These are phyloP conservation scores for Suillus paluster DNA, from an alignment of 768 basidiomycete species.

Conservation along the genomic window DNA sequence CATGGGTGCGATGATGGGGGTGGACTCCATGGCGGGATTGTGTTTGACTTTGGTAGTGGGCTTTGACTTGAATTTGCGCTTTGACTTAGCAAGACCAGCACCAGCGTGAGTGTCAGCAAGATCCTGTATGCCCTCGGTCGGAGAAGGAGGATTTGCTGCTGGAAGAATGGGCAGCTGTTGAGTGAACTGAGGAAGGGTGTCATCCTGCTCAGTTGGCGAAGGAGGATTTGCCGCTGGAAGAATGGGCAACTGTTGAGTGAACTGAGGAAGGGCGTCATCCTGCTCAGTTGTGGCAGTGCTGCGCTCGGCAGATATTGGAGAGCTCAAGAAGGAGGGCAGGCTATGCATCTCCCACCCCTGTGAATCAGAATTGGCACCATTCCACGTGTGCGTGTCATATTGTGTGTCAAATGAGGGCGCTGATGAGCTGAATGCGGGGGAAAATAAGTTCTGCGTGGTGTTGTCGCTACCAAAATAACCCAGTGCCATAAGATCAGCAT, in stretches of 20 bases:
- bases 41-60: too few species aligned
- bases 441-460: background rate
- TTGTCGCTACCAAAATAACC: background rate
- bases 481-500: background rate
- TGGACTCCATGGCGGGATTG: too few species aligned
- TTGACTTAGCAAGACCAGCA: too few species aligned
- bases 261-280: too few species aligned
- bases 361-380: background rate
- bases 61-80: too few species aligned
- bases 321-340: background rate
- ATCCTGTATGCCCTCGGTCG: background rate
- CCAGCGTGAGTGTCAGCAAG: too few species aligned
- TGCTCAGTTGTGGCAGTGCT: too few species aligned
- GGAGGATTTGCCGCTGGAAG: too few species aligned
- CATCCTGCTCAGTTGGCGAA: background rate
- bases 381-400: background rate
- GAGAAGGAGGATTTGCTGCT: background rate
- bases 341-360: background rate
- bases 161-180: background rate
- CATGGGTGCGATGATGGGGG: too few species aligned
- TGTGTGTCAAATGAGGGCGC: background rate
- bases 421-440: background rate
- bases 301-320: background rate
- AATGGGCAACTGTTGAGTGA: too few species aligned
- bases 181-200: background rate